phyloP scores from a whole-genome alignment of 2,329 filamentous ascomycete species.

The Sporothrix inflata region DNA sequence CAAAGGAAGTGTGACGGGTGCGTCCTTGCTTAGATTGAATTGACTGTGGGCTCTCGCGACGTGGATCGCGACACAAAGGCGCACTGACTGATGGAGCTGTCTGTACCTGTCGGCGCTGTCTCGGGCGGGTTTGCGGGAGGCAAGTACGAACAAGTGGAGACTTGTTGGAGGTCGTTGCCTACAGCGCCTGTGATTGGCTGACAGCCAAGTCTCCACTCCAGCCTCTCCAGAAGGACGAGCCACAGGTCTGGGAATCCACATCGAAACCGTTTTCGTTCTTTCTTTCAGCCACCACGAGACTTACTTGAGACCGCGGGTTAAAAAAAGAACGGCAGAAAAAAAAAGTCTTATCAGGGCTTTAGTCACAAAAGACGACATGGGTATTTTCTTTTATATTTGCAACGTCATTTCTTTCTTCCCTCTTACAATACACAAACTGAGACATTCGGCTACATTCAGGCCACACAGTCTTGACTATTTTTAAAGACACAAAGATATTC shows the following conservation, averaged over 20 bases:
- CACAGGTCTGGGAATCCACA: not conserved
- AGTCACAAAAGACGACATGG: not conserved
- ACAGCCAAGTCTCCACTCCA: not conserved
- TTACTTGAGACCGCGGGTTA: not conserved
- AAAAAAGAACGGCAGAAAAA: slow-evolving; percentile 12
- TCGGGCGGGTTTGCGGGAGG: not conserved
- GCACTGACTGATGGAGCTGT: not conserved
- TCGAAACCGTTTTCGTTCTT: no score
- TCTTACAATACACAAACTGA: not conserved
- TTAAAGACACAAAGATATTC: not conserved
- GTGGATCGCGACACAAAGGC: no score
- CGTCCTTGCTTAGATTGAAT: no score
- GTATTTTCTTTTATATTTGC: not conserved
- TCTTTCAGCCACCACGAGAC: slow-evolving; percentile 20
- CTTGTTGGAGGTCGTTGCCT: not conserved
- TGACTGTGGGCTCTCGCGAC: no score
- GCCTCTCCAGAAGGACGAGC: not conserved
- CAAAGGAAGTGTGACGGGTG: no score
- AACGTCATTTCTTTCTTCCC: not conserved
- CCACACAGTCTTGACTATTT: not conserved
- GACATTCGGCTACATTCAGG: not conserved
- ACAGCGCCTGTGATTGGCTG: not conserved
- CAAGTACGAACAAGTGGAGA: not conserved
- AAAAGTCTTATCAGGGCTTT: not conserved
- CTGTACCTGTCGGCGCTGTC: no score